These are phyloP conservation scores for Pseudotsuga menziesii DNA, from an alignment of 75 land plant species.

Conservation along the genomic window DNA sequence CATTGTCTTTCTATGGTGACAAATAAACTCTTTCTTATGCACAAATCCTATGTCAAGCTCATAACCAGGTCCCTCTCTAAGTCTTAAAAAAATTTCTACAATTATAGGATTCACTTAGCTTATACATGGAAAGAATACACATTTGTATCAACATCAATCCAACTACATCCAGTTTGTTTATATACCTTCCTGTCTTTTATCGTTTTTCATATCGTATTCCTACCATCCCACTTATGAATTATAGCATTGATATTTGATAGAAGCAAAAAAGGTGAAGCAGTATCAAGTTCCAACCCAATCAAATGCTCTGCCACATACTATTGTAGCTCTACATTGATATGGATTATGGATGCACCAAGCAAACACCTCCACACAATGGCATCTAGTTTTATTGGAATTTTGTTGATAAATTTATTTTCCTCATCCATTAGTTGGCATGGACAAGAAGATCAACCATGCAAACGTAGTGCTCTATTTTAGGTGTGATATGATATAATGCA, in stretches of 20 bases:
- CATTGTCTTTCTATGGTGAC: too few relatives aligned
- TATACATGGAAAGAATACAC: conserved; percentile 50
- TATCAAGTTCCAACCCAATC: conserved; percentile 42
- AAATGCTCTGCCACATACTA: conserved; percentile 40
- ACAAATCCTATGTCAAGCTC: too few relatives aligned
- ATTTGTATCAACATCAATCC: conserved; percentile 38
- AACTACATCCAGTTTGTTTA: conserved; percentile 65
- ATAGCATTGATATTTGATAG: conserved; percentile 60
- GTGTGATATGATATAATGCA: conserved; percentile 29
- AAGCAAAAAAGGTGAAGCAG: conserved; percentile 46
- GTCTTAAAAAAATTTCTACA: too few relatives aligned
- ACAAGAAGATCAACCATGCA: conserved; percentile 67
- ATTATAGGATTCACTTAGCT: too few relatives aligned
- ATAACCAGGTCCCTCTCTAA: too few relatives aligned
- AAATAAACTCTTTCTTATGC: too few relatives aligned
- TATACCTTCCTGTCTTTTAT: conserved; percentile 38
- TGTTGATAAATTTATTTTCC: conserved; percentile 41
- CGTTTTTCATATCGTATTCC: conserved; percentile 26
- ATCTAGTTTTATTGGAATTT: conserved; percentile 45
- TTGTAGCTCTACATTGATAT: conserved; percentile 39
- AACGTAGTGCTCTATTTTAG: conserved; percentile 57
- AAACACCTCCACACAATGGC: conserved; percentile 59
- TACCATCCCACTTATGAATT: conserved; percentile 36
- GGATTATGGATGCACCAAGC: conserved; percentile 60
- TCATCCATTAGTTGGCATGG: conserved; percentile 42